Evolutionary conservation across 345 rosid species (phyloP).

Genomic region (Kandelia obovata): DNA sequence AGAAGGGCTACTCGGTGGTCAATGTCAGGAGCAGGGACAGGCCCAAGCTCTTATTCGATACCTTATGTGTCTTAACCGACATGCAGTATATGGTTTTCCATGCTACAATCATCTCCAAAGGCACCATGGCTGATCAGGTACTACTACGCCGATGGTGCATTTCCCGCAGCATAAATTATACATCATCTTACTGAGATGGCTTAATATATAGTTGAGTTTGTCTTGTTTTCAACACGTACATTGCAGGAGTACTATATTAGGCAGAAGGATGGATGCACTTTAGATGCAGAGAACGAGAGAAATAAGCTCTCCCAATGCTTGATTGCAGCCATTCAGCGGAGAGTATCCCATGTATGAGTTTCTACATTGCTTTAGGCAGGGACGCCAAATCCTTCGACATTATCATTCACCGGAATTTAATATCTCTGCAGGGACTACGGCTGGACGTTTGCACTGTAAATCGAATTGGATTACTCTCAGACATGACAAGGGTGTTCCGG

Average conservation of each 20-base stretch:
- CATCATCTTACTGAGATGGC: neutral
- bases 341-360: constrained; percentile 47
- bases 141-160: no score
- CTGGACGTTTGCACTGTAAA: constrained; percentile 53
- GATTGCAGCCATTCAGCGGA: constrained; percentile 73
- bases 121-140: constrained; percentile 69
- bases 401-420: neutral
- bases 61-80: constrained; percentile 73
- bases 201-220: neutral
- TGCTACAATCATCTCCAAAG: constrained; percentile 68
- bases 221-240: neutral
- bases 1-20: constrained; percentile 73
- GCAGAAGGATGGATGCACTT: constrained; percentile 64
- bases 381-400: neutral
- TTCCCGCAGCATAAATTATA: neutral
- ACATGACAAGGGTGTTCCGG: constrained; percentile 56
- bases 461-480: constrained; percentile 59
- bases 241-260: constrained; percentile 82
- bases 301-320: constrained; percentile 51
- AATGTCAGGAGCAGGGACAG: constrained; percentile 64
- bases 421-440: constrained; percentile 49
- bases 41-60: constrained; percentile 79
- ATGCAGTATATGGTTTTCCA: constrained; percentile 82
- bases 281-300: constrained; percentile 56
- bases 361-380: neutral